These are phyloP conservation scores for Phyllachora maydis DNA, from an alignment of 2,329 filamentous ascomycete species.

Conservation along the genomic window DNA sequence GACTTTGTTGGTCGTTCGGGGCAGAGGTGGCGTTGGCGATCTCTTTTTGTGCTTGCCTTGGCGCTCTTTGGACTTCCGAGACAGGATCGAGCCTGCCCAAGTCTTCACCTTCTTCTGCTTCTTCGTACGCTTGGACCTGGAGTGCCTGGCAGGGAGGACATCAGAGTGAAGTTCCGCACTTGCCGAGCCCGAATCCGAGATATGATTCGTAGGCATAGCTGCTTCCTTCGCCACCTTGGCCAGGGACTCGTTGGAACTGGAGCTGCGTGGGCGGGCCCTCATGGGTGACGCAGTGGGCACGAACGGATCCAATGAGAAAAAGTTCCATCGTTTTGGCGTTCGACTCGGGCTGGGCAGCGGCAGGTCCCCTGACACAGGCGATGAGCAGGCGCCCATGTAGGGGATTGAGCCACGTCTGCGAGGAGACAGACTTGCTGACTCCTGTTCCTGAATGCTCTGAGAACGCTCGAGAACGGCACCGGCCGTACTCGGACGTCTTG, in stretches of 20 bases:
- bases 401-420: constrained; percentile 39
- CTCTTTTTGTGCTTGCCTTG: constrained; percentile 19
- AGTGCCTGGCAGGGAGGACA: constrained; percentile 7
- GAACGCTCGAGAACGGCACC: constrained; percentile 44
- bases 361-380: constrained; percentile 11
- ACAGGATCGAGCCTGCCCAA: constrained; percentile 48
- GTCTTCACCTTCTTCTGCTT: constrained; percentile 54
- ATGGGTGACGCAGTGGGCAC: constrained; percentile 22
- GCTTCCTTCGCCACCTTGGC: constrained; percentile 9
- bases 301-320: constrained; percentile 38
- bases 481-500: constrained; percentile 46
- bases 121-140: constrained; percentile 12
- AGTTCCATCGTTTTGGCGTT: constrained; percentile 36
- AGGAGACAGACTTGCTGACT: constrained; percentile 14
- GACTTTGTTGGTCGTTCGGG: constrained; percentile 9
- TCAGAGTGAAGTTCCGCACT: constrained; percentile 7
- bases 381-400: constrained; percentile 19
- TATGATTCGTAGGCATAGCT: constrained; percentile 15
- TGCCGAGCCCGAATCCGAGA: constrained; percentile 10
- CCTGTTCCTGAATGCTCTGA: constrained; percentile 13
- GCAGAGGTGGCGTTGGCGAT: constrained; percentile 24
- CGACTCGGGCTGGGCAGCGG: constrained; percentile 30
- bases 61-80: constrained; percentile 34
- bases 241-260: constrained; percentile 20
- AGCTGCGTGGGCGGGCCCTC: constrained; percentile 23